Percentiles rank a stretch among this genome's conserved stretches.
These are phyloP conservation scores for Spinellus fusiger DNA, from an alignment of 192 early-diverging fungal genomes.

Conservation along the genomic window DNA sequence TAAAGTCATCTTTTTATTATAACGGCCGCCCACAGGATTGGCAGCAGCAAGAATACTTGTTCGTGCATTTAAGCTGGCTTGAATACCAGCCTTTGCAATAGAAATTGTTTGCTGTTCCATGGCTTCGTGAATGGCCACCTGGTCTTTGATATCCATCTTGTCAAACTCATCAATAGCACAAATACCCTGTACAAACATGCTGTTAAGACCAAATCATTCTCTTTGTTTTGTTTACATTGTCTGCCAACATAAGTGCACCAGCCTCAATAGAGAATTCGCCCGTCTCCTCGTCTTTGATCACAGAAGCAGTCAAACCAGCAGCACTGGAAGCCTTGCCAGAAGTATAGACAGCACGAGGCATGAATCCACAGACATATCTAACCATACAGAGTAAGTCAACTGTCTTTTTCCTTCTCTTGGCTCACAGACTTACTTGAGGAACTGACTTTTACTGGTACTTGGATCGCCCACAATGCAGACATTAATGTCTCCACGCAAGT, in stretches of 20 bases:
- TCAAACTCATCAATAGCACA: slow-evolving; percentile 99
- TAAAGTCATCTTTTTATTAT: slow-evolving; percentile 91
- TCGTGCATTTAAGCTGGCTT: slow-evolving; percentile 90
- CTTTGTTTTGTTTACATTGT: slow-evolving; percentile 60
- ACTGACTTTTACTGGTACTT: slow-evolving; percentile 91
- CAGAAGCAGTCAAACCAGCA: slow-evolving; percentile 91
- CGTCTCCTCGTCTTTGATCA: slow-evolving; percentile 95
- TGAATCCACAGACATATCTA: slow-evolving; percentile 83
- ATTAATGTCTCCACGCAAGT: slow-evolving; percentile 95
- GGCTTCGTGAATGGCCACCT: slow-evolving; percentile 99
- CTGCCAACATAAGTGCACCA: slow-evolving; percentile 95
- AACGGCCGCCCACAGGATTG: slow-evolving; percentile 92
- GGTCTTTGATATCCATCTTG: slow-evolving; percentile 95
- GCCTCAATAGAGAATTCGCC: slow-evolving; percentile 98
- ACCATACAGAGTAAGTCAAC: neutral
- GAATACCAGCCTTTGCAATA: slow-evolving; percentile 95
- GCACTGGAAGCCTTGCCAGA: slow-evolving; percentile 95
- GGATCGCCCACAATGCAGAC: slow-evolving; percentile 97
- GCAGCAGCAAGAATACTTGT: slow-evolving; percentile 95
- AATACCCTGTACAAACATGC: slow-evolving; percentile 60
- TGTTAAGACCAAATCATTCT: neutral
- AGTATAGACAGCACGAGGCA: slow-evolving; percentile 92
- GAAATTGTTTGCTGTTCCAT: slow-evolving; percentile 99
- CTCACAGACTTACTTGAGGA: slow-evolving; percentile 76
- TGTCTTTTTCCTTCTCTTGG: neutral